phyloP scores from a whole-genome alignment of 2,329 filamentous ascomycete genomes.

The Aureobasidium pullulans region DNA sequence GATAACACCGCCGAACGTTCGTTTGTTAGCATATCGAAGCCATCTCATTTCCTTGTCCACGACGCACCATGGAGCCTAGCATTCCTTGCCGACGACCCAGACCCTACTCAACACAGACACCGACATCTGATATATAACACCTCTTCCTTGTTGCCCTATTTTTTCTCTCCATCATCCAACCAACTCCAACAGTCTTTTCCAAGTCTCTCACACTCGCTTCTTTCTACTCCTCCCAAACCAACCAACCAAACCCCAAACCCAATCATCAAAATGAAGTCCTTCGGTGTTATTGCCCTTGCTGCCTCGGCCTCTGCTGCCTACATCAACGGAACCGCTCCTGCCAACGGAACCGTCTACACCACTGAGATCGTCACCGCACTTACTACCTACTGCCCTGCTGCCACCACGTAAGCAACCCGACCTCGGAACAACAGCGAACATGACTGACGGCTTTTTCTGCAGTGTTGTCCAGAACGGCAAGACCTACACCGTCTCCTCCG shows the following conservation, averaged over 20 bases:
- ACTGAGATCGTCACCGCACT: constrained; percentile 12
- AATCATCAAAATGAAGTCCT: constrained; percentile 14
- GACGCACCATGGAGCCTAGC: background rate
- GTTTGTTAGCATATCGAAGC: background rate
- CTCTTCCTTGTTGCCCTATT: background rate
- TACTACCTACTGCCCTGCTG: constrained; percentile 15
- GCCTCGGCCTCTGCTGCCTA: constrained; percentile 9
- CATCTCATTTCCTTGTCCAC: constrained; percentile 8
- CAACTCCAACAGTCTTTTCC: background rate
- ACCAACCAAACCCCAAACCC: background rate
- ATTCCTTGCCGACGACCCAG: constrained; percentile 6
- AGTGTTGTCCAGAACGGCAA: constrained; percentile 11
- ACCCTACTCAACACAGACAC: background rate
- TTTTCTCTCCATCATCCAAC: constrained; percentile 7
- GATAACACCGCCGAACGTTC: constrained; percentile 2
- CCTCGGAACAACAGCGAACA: background rate
- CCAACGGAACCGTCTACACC: background rate
- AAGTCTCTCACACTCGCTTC: constrained; percentile 11
- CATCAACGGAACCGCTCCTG: constrained; percentile 3
- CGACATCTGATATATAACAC: constrained; percentile 3
- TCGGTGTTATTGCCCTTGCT: constrained; percentile 4
- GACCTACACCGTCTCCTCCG: constrained; percentile 14
- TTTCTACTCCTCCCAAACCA: background rate
- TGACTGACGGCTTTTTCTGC: background rate
- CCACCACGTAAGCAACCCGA: background rate